Conservation (phyloP, 306 rosid species). For the Boehmeria nivea region DNA sequence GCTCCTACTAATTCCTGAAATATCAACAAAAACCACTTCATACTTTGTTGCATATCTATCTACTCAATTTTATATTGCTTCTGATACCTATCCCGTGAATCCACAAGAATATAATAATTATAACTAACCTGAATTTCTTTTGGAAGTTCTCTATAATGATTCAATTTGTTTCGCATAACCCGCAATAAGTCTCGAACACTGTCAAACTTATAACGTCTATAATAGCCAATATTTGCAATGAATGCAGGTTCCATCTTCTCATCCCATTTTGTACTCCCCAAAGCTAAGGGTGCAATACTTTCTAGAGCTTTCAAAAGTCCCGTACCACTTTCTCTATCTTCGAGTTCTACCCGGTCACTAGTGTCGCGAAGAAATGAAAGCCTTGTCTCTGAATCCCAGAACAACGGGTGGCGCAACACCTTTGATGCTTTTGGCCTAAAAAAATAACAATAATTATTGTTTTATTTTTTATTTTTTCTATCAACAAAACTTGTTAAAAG, state of each 20-base stretch:
- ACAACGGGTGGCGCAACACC: conserved; percentile 34
- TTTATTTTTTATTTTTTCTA: no score
- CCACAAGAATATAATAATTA: no score
- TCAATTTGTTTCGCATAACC: conserved; percentile 35
- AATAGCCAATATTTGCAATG: conserved; percentile 30
- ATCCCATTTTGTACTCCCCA: conserved; percentile 47
- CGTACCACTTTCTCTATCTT: conserved; percentile 31
- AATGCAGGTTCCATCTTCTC: conserved; percentile 33
- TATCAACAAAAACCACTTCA: no score
- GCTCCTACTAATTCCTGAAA: conserved; percentile 48
- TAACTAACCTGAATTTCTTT: conserved; percentile 22
- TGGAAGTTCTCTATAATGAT: conserved; percentile 40
- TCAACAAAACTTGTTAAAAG: no score
- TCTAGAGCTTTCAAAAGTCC: conserved; percentile 31
- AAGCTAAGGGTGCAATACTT: conserved; percentile 21
- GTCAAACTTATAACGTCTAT: conserved; percentile 35
- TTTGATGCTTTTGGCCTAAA: conserved; percentile 31
- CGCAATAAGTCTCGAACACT: conserved; percentile 35
- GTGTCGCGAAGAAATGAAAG: conserved; percentile 38
- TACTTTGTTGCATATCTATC: no score
- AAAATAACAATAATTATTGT: no score
- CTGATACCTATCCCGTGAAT: no score
- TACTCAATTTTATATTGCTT: no score
- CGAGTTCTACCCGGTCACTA: conserved; percentile 39
- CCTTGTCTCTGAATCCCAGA: conserved; percentile 31